Evolutionary conservation across 2,329 filamentous ascomycete species (phyloP).

Genomic region (Mollisia scopiformis): DNA sequence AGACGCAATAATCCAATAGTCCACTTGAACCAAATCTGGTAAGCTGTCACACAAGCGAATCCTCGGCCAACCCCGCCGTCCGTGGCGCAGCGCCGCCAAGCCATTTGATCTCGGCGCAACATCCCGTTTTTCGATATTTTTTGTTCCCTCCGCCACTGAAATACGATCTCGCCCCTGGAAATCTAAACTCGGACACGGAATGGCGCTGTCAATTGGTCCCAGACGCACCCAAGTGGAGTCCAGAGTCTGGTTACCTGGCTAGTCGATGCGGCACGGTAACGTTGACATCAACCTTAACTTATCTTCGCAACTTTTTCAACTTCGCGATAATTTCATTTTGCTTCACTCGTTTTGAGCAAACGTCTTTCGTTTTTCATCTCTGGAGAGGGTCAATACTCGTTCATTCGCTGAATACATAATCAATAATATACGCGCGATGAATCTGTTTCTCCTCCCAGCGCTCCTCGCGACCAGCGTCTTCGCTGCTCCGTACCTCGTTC

Average conservation of each 20-base stretch:
- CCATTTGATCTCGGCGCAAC: not conserved
- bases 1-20: too few relatives aligned
- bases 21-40: too few relatives aligned
- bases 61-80: not conserved
- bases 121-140: not conserved
- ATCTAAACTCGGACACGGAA: not conserved
- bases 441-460: conserved; percentile 4
- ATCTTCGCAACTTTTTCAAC: not conserved
- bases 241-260: not conserved
- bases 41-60: too few relatives aligned
- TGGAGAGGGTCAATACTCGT: conserved; percentile 23
- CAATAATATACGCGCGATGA: conserved; percentile 9
- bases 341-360: conserved; percentile 7
- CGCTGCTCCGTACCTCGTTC: conserved; percentile 27
- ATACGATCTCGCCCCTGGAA: not conserved
- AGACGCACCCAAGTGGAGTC: not conserved
- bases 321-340: not conserved
- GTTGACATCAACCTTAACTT: conserved; percentile 7
- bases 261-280: not conserved
- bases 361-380: not conserved
- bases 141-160: not conserved
- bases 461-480: conserved; percentile 14
- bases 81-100: not conserved
- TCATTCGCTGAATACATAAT: conserved; percentile 12
- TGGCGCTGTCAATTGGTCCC: not conserved